A percentile compares a stretch with the other conserved stretches of the same genome.
phyloP scores from a whole-genome alignment of 306 rosid genomes.

The Quercus rubra region DNA sequence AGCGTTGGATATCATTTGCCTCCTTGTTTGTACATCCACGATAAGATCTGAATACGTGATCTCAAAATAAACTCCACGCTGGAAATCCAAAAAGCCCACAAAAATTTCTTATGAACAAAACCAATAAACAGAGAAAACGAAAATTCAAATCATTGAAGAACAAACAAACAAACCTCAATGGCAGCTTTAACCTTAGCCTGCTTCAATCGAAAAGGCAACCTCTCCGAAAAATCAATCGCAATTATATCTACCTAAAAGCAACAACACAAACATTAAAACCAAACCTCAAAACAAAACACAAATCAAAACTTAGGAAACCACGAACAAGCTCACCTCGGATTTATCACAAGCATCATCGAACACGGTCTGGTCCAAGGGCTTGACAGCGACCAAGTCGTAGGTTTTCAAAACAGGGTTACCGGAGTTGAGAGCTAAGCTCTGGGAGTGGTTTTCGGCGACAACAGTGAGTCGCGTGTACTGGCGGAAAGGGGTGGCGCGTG shows the following conservation, averaged over 20 bases:
- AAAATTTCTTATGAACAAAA: background rate
- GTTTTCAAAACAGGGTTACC: slow-evolving; percentile 83
- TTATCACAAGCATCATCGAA: slow-evolving; percentile 78
- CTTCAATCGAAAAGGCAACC: slow-evolving; percentile 72
- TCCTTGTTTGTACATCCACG: slow-evolving; percentile 51
- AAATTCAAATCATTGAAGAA: background rate
- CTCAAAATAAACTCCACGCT: slow-evolving; percentile 87
- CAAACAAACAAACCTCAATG: slow-evolving; percentile 43
- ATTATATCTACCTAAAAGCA: slow-evolving; percentile 68
- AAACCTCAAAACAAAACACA: too few species aligned
- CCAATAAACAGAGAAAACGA: background rate
- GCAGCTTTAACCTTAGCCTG: slow-evolving; percentile 66
- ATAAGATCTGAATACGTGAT: slow-evolving; percentile 57
- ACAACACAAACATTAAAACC: too few species aligned
- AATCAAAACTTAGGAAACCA: background rate
- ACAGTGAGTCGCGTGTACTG: slow-evolving; percentile 43
- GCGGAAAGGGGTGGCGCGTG: slow-evolving; percentile 3
- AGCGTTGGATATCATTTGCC: slow-evolving; percentile 65
- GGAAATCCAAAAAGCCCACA: slow-evolving; percentile 20
- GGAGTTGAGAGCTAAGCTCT: slow-evolving; percentile 58
- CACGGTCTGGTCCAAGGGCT: slow-evolving; percentile 55
- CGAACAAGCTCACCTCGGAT: slow-evolving; percentile 45
- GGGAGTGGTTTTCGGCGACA: slow-evolving; percentile 35
- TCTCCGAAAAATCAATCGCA: slow-evolving; percentile 67
- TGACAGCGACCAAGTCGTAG: slow-evolving; percentile 74